Evolutionary conservation across 306 rosid genomes (phyloP).

Genomic region (Cajanus cajan): DNA sequence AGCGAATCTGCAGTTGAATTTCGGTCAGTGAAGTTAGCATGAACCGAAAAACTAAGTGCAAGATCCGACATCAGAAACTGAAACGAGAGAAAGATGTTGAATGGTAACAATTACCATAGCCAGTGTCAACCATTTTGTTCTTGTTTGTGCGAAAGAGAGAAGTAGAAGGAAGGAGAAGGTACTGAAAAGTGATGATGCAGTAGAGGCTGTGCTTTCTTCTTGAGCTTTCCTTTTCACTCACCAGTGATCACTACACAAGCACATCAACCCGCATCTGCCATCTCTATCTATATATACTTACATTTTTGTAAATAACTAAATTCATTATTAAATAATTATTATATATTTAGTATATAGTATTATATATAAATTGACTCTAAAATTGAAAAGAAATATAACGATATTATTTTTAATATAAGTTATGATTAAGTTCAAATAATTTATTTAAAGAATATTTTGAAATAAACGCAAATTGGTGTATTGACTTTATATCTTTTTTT

Average conservation of each 20-base stretch:
- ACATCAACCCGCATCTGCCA: neutral
- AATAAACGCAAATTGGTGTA: no score
- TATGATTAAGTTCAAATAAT: no score
- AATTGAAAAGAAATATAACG: neutral
- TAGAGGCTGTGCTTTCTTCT: neutral
- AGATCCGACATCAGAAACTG: neutral
- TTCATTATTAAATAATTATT: neutral
- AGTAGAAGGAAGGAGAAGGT: constrained; percentile 3
- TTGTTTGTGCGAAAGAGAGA: neutral
- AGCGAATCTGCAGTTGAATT: constrained; percentile 49
- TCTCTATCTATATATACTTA: neutral
- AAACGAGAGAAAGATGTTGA: neutral
- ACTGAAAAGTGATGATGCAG: neutral
- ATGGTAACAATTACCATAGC: constrained; percentile 8
- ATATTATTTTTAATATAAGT: neutral
- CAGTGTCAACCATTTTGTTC: constrained; percentile 56
- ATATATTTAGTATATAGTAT: no score
- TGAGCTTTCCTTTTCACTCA: constrained; percentile 27
- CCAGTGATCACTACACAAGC: neutral
- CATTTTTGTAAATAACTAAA: neutral
- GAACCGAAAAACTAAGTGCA: neutral
- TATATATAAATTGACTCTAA: neutral
- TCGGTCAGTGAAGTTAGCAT: neutral
- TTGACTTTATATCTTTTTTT: no score
- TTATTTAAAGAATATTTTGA: no score